Evolutionary conservation across 345 rosid species (phyloP).

Genomic region (Pseudoturritis turrita): DNA sequence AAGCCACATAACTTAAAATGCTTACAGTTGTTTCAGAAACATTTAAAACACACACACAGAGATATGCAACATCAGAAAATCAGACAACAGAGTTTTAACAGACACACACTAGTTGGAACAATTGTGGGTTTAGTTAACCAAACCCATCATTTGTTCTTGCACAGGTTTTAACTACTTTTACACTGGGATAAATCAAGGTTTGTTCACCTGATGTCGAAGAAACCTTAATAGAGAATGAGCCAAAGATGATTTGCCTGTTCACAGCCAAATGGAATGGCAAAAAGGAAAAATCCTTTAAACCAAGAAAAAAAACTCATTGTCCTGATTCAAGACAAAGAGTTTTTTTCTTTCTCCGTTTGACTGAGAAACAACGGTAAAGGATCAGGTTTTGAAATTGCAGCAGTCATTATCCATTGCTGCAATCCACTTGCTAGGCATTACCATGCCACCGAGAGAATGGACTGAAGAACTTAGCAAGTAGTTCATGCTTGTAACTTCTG

Average conservation of each 20-base stretch:
- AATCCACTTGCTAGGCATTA: conserved; percentile 71
- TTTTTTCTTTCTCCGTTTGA: neutral
- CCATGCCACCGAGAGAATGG: conserved; percentile 49
- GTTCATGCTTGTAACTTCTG: conserved; percentile 80
- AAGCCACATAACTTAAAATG: conserved; percentile 2
- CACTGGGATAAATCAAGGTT: conserved; percentile 5
- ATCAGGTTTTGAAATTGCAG: conserved; percentile 58
- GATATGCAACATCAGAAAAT: neutral
- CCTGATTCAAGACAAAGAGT: conserved; percentile 5
- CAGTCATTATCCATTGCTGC: conserved; percentile 45
- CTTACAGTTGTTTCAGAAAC: conserved; percentile 4
- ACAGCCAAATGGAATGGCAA: conserved; percentile 46
- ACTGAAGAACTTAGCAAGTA: conserved; percentile 37
- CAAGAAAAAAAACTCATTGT: conserved; percentile 5
- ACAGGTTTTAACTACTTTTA: conserved; percentile 10
- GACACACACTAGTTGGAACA: conserved; percentile 1
- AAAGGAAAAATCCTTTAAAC: conserved; percentile 10
- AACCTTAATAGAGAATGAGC: conserved; percentile 32
- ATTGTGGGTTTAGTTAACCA: conserved; percentile 5
- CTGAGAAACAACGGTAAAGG: conserved; percentile 21
- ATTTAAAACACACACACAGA: neutral
- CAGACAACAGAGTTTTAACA: neutral
- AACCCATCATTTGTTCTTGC: conserved; percentile 22
- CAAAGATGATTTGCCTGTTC: conserved; percentile 97
- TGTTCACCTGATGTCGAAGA: neutral